Evolutionary conservation across 768 basidiomycete genomes (phyloP), one percentile per base, ranked within the genome.

Genomic region (Mycena kentingensis): DNA sequence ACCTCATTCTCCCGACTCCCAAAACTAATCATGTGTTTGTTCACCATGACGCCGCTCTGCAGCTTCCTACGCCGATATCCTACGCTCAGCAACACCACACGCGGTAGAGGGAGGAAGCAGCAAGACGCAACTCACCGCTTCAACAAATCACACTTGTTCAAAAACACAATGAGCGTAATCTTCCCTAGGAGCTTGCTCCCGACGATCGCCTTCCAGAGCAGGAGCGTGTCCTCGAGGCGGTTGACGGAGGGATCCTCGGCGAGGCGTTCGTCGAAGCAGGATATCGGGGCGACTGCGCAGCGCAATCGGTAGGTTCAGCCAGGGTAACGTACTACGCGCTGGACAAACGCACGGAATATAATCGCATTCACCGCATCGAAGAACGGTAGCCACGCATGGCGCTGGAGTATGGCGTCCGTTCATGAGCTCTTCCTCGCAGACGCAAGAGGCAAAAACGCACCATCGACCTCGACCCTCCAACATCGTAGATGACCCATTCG

Each of bases 301-400:
- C 19, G 51, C 58, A 36, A 61, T 48, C 51, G 45, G 7, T 13
- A n/a, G n/a, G n/a, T n/a, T n/a, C n/a, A n/a, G n/a, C n/a, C n/a
- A n/a, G n/a, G n/a, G n/a, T n/a, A n/a, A n/a, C n/a, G n/a, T n/a
- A n/a, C n/a, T n/a, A n/a, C n/a, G n/a, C n/a, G n/a, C n/a, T n/a
- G 37, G 37, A 22, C 10, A 22, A 70, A 82, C 58, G 69, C 73
- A 65, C 88, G 81, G 69, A 90, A 90, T 54, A 90, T 89, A 59
- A 90, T 85, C 4, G 87, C 85, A 61, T 87, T 80, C 19, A 87
- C 78, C 55, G 82, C 80, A 55, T 89, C 85, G 48, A 90, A 90
- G 65, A 78, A 88, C 3, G 85, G 82, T 3, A 84, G 70, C 88
- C 88, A 90, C 24, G 83, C 83, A 37, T 82, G 76, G 13, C 88